Evolutionary conservation across 2,329 filamentous ascomycete genomes (phyloP).

Genomic region (Monilinia fructigena): DNA sequence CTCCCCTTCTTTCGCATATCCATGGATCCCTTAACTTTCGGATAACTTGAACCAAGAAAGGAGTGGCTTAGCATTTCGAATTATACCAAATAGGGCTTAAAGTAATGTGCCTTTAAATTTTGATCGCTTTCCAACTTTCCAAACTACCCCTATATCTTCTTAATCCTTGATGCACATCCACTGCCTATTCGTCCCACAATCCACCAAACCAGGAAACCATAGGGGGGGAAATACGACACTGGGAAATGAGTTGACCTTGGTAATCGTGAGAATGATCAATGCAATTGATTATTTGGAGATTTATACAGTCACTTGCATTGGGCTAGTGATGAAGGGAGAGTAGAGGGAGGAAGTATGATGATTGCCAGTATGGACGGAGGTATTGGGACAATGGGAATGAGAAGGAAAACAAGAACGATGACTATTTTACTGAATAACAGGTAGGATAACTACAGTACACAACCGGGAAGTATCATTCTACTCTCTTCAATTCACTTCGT

Average conservation of each 20-base stretch:
- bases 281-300: not conserved
- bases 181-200: not conserved
- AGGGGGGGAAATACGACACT: slow-evolving; percentile 15
- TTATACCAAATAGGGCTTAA: not conserved
- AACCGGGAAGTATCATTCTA: too few species aligned
- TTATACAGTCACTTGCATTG: not conserved
- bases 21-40: not conserved
- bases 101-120: slow-evolving; percentile 2
- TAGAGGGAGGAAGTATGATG: not conserved
- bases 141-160: slow-evolving; percentile 5
- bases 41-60: not conserved
- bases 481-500: not conserved
- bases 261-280: not conserved
- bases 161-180: slow-evolving; percentile 12
- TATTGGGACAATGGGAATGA: not conserved
- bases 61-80: slow-evolving; percentile 5
- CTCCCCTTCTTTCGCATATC: not conserved
- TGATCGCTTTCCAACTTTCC: slow-evolving; percentile 10
- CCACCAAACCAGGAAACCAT: not conserved
- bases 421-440: not conserved
- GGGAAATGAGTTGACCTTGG: slow-evolving; percentile 7
- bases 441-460: not conserved
- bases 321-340: not conserved
- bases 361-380: too few species aligned
- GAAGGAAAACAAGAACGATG: not conserved